Conservation (phyloP, 495 filamentous ascomycete genomes). For the Xylaria cubensis region DNA sequence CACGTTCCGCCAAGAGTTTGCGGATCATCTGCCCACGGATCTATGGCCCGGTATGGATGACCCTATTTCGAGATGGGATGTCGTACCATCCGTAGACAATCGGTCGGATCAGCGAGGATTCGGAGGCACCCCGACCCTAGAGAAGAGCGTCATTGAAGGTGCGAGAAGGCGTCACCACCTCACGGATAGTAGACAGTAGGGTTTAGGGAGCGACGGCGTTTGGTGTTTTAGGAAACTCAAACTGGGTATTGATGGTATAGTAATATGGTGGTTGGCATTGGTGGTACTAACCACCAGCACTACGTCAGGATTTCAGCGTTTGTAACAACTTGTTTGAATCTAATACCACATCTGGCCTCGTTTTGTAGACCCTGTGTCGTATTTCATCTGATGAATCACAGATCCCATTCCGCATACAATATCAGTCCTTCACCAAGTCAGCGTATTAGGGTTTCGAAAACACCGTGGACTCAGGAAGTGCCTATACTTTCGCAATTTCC, state of each 20-base stretch:
- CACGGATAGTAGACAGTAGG: constrained; percentile 15
- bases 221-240: not conserved
- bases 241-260: constrained; percentile 1
- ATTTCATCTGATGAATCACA: not conserved
- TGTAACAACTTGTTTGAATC: constrained; percentile 53
- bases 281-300: constrained; percentile 3
- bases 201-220: not conserved
- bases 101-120: constrained; percentile 20
- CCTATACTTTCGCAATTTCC: not conserved
- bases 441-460: not conserved
- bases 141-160: constrained; percentile 39
- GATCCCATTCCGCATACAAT: not conserved
- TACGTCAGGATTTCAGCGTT: constrained; percentile 1
- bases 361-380: not conserved
- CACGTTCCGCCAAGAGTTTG: constrained; percentile 79
- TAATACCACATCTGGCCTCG: not conserved
- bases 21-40: constrained; percentile 85
- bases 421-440: not conserved
- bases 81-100: constrained; percentile 46
- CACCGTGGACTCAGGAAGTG: not conserved
- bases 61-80: constrained; percentile 49
- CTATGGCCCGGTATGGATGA: constrained; percentile 78
- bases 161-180: constrained; percentile 25
- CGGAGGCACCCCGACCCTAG: constrained; percentile 29
- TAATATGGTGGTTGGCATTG: not conserved